phyloP scores from a whole-genome alignment of 768 basidiomycete genomes.

The Hortiboletus flavorubellus region DNA sequence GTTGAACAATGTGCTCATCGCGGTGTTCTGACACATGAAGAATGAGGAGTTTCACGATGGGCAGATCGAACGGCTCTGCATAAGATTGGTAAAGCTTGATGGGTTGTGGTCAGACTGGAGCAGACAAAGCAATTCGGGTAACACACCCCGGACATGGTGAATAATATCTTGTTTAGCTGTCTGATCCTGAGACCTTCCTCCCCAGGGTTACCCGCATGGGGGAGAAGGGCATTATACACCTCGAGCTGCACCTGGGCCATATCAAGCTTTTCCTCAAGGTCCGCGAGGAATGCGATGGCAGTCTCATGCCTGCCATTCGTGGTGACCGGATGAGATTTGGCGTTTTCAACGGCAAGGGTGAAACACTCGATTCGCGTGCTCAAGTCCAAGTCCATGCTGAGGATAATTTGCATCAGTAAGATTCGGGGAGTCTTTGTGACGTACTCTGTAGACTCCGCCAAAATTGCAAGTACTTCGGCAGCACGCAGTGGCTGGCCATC shows the following conservation, averaged over 20 bases:
- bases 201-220: conserved; percentile 57
- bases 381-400: conserved; percentile 64
- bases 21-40: conserved; percentile 92
- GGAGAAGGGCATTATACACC: conserved; percentile 64
- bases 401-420: conserved; percentile 1
- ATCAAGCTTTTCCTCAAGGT: conserved; percentile 93
- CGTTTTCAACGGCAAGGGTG: conserved; percentile 91
- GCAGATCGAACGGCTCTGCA: conserved; percentile 82
- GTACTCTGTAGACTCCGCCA: conserved; percentile 85
- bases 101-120: conserved; percentile 10
- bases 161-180: conserved; percentile 54
- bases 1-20: conserved; percentile 74
- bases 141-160: conserved; percentile 82
- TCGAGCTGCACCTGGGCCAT: conserved; percentile 98
- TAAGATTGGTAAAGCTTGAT: conserved; percentile 82
- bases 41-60: conserved; percentile 82
- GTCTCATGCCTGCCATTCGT: conserved; percentile 75
- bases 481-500: conserved; percentile 84
- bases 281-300: conserved; percentile 93
- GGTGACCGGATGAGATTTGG: conserved; percentile 89
- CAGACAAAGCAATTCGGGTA: not conserved
- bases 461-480: conserved; percentile 74
- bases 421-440: conserved; percentile 22
- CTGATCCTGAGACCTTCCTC: conserved; percentile 63
- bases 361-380: conserved; percentile 85